phyloP scores from a whole-genome alignment of 2,329 filamentous ascomycete genomes.

The Furcasterigmium sp. region DNA sequence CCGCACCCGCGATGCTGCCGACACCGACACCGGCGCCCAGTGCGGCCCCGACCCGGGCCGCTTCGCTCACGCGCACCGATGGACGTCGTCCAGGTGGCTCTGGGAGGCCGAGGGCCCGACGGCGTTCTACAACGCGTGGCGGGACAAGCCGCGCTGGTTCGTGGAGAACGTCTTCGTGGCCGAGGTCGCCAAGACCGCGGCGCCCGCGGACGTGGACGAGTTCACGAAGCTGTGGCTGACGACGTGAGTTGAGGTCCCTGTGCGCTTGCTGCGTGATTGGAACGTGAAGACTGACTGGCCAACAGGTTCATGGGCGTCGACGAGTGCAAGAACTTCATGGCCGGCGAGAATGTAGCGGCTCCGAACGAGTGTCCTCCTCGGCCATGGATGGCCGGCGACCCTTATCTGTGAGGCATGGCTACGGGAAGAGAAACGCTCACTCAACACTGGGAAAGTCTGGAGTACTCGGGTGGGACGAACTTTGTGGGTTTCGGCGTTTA shows the following conservation, averaged over 20 bases:
- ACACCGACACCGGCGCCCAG: constrained; percentile 1
- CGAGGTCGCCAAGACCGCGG: constrained; percentile 29
- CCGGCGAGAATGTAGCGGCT: neutral
- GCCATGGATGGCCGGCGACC: too few species aligned
- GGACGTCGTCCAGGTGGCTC: constrained; percentile 34
- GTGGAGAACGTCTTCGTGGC: constrained; percentile 27
- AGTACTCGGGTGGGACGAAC: too few species aligned
- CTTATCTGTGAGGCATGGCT: too few species aligned
- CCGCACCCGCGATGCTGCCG: neutral
- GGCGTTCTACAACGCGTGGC: constrained; percentile 38
- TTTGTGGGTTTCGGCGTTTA: too few species aligned
- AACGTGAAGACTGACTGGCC: neutral
- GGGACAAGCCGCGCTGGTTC: constrained; percentile 31
- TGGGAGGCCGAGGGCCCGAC: constrained; percentile 35
- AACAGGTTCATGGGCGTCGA: constrained; percentile 10
- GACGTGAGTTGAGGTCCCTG: constrained; percentile 23
- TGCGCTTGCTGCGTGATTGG: neutral
- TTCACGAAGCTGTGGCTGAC: constrained; percentile 32
- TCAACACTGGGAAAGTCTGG: too few species aligned
- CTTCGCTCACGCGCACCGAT: constrained; percentile 16
- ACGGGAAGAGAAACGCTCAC: too few species aligned
- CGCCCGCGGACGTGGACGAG: constrained; percentile 30
- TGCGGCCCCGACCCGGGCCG: constrained; percentile 5
- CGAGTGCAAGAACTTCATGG: constrained; percentile 11
- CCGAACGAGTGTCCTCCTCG: too few species aligned